Evolutionary conservation across 2,329 filamentous ascomycete genomes (phyloP).

Genomic region (Colletotrichum destructivum): DNA sequence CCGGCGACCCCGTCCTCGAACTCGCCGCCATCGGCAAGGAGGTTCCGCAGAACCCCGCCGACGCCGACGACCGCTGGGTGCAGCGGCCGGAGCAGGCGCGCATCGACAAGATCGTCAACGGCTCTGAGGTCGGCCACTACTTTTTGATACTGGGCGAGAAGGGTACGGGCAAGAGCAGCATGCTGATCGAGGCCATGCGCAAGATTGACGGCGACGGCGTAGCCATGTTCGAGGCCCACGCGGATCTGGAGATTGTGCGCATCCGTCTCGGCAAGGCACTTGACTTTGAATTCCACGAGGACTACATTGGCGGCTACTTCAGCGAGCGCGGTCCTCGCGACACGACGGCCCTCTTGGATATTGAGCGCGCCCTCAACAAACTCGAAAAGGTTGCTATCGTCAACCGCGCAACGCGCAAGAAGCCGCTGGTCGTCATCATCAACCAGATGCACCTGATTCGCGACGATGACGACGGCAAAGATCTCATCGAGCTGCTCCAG

Average conservation of each 20-base stretch:
- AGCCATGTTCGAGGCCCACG: slow-evolving; percentile 96
- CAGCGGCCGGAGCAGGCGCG: slow-evolving; percentile 83
- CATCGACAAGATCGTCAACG: slow-evolving; percentile 87
- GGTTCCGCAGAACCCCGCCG: slow-evolving; percentile 60
- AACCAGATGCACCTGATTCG: slow-evolving; percentile 94
- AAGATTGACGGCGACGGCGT: slow-evolving; percentile 91
- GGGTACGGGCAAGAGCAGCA: slow-evolving; percentile 95
- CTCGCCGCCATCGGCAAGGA: slow-evolving; percentile 78
- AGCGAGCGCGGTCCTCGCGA: slow-evolving; percentile 94
- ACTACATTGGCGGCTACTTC: slow-evolving; percentile 97
- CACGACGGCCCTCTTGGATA: slow-evolving; percentile 91
- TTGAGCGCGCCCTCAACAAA: slow-evolving; percentile 97
- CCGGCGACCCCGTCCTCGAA: slow-evolving; percentile 90
- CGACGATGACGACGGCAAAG: slow-evolving; percentile 92
- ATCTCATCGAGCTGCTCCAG: slow-evolving; percentile 93
- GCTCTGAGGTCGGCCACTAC: slow-evolving; percentile 84
- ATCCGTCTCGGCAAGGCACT: slow-evolving; percentile 93
- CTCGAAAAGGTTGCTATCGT: slow-evolving; percentile 93
- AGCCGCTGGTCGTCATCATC: slow-evolving; percentile 91
- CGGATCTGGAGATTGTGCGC: slow-evolving; percentile 94
- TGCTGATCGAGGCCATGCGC: slow-evolving; percentile 95
- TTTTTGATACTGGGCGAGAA: slow-evolving; percentile 95
- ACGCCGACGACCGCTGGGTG: slow-evolving; percentile 81
- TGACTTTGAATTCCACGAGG: slow-evolving; percentile 97
- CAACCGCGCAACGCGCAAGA: slow-evolving; percentile 72